Base-by-base conservation (phyloP, 1,284 basidiomycete genomes). In the Cutaneotrichosporon mucoides region DNA sequence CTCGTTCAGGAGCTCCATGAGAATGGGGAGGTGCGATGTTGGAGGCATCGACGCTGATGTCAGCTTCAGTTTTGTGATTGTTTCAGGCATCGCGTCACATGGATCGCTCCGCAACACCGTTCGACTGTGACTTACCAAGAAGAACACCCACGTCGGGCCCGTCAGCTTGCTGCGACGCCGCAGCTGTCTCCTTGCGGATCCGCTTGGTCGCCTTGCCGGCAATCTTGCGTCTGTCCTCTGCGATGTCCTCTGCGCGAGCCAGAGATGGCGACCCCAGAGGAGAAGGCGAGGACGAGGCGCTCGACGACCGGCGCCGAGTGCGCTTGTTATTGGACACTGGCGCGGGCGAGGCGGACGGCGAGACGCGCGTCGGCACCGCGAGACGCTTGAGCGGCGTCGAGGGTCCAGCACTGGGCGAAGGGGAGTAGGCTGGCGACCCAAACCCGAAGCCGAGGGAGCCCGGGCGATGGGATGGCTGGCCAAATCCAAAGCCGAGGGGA, bases 401-500 rank as follows among this genome's bases (percentile, higher is more conserved):
- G 5, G 55, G 37, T 5, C 61, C 58, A 7, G 50, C 50, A 8
- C 34, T 16, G 16, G 24, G 36, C 7, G 46, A n/a, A 5, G 51
- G 51, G 11, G 56, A 53, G n/a, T 7, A 7, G 13, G 11, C 16
- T 15, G 51, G 55, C 8, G 63, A 59, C 10, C 60, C 63, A 15
- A 62, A 64, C 5, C 59, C 60, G 53, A 53, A 63, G 8, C 61
- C 34, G n/a, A 11, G 24, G 24, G 24, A 24, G 24, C 24, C 13
- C 41, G 36, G 38, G 47, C 33, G 47, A 24, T 52, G 49, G n/a
- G 33, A 33, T 7, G 64, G 64, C 55, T 65, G 66, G 40, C 70
- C 73, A 50, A 76, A 76, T 6, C 70, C 71, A 49, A 74, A 76
- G 12, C 66, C 63, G 3, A 76, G 66, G 12, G 72, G 69, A 10